phyloP scores from a whole-genome alignment of 345 rosid species.

The Bruguiera gymnorhiza region DNA sequence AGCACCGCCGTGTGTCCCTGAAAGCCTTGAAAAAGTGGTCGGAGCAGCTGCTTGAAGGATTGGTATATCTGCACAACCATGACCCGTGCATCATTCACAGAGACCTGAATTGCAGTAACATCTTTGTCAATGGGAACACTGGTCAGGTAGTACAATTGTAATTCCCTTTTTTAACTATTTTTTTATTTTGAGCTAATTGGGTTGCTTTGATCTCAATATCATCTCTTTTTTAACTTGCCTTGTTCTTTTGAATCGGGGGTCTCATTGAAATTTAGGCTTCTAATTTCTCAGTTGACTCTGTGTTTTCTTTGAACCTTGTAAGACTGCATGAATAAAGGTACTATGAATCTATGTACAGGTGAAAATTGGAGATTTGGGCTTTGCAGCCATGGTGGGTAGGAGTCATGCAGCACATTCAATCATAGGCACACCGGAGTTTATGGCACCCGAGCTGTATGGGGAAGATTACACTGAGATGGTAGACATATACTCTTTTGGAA shows the following conservation, averaged over 20 bases:
- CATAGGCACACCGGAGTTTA: constrained; percentile 64
- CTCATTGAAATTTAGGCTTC: neutral
- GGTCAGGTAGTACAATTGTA: constrained; percentile 43
- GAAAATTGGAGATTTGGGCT: constrained; percentile 69
- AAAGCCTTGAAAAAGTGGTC: constrained; percentile 76
- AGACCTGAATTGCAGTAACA: constrained; percentile 66
- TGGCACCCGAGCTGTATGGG: constrained; percentile 71
- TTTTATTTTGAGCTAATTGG: neutral
- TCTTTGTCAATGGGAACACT: constrained; percentile 62
- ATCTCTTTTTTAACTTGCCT: neutral
- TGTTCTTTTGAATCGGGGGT: neutral
- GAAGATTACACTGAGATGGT: constrained; percentile 74
- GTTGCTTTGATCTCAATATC: neutral
- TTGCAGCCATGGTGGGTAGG: constrained; percentile 61
- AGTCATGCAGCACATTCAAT: constrained; percentile 62
- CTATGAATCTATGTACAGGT: constrained; percentile 30
- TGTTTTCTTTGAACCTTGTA: neutral
- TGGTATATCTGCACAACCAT: constrained; percentile 61
- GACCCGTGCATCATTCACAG: constrained; percentile 69
- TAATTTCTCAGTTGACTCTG: neutral
- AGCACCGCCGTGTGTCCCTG: constrained; percentile 60
- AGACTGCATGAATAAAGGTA: constrained; percentile 1
- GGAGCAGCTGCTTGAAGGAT: constrained; percentile 56
- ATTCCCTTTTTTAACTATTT: neutral
- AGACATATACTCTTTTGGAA: constrained; percentile 61